These are phyloP conservation scores for Andrographis paniculata DNA, from an alignment of 305 asterid genomes.

Conservation along the genomic window DNA sequence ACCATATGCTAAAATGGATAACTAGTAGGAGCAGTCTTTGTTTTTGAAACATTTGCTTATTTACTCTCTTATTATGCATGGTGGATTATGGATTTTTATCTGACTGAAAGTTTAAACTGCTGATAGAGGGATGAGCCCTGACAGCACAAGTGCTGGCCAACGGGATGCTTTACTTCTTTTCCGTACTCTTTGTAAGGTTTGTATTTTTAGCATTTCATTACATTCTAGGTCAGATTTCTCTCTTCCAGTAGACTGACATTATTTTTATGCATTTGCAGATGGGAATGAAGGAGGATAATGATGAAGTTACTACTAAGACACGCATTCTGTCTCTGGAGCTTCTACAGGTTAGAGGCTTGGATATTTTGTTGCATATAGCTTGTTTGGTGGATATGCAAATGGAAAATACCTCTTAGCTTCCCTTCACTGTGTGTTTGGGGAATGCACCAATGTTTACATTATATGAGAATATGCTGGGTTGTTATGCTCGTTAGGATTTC, in stretches of 20 bases:
- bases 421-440: conserved; percentile 6
- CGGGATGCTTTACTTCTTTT: conserved; percentile 94
- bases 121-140: conserved; percentile 68
- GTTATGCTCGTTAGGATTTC: no score
- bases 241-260: conserved; percentile 21
- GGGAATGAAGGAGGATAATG: conserved; percentile 98
- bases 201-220: conserved; percentile 22
- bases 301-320: conserved; percentile 85
- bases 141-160: conserved; percentile 73
- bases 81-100: conserved; percentile 7
- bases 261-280: conserved; percentile 51
- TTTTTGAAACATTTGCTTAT: conserved; percentile 18
- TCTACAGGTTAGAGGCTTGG: conserved; percentile 71
- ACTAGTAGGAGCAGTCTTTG: conserved; percentile 14
- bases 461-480: conserved; percentile 1
- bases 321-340: conserved; percentile 97
- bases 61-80: conserved; percentile 11
- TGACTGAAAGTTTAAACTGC: conserved; percentile 24
- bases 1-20: conserved; percentile 8
- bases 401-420: conserved; percentile 14
- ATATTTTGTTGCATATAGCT: conserved; percentile 17
- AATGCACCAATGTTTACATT: conserved; percentile 10
- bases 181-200: conserved; percentile 99
- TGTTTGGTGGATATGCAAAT: conserved; percentile 18
- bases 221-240: conserved; percentile 18